Percentiles rank a stretch among this genome's conserved stretches.
These are phyloP conservation scores for Diaporthe sp. DNA, from an alignment of 2,329 filamentous ascomycete species.

Conservation along the genomic window DNA sequence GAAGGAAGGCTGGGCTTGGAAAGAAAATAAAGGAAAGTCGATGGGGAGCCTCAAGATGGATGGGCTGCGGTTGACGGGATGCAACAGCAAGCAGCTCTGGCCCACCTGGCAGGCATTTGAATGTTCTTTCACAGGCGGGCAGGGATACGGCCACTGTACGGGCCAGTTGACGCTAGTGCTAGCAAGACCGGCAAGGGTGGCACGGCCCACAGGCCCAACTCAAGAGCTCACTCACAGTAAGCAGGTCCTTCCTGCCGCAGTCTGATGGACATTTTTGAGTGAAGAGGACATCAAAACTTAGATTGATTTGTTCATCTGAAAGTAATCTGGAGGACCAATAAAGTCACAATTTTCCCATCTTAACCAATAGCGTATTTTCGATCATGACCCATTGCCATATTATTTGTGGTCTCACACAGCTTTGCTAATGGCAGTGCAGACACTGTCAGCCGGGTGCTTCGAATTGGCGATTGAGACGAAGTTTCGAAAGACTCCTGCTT, in stretches of 20 bases:
- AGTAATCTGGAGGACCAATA: background rate
- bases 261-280: background rate
- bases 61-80: slow-evolving; percentile 30
- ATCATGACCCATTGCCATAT: background rate
- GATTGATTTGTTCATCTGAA: background rate
- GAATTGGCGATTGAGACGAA: background rate
- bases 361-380: background rate
- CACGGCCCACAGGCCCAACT: background rate
- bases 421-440: background rate
- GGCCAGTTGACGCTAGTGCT: slow-evolving; percentile 16
- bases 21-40: slow-evolving; percentile 35
- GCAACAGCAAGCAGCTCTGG: slow-evolving; percentile 30
- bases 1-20: background rate
- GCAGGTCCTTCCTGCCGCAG: background rate
- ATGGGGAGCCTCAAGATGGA: slow-evolving; percentile 16
- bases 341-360: background rate
- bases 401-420: background rate
- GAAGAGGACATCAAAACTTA: background rate
- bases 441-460: background rate
- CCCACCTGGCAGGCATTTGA: slow-evolving; percentile 35
- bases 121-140: slow-evolving; percentile 37
- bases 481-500: background rate
- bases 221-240: background rate
- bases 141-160: slow-evolving; percentile 22
- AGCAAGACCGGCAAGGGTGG: background rate